These are phyloP conservation scores for Colletotrichum phormii DNA, from an alignment of 2,329 filamentous ascomycete species.

Conservation along the genomic window DNA sequence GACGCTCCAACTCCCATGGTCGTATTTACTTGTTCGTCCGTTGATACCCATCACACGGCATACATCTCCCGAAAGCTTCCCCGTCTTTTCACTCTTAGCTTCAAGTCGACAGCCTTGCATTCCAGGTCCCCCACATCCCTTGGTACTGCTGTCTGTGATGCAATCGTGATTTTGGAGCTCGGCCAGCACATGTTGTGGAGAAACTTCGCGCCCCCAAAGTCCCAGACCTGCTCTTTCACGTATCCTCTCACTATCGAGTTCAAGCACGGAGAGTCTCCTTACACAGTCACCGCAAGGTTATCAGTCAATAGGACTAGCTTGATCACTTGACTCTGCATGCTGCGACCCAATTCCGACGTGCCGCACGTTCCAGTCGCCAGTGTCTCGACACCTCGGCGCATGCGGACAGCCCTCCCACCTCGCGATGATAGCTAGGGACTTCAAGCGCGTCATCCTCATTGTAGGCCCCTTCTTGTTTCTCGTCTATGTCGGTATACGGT, in stretches of 20 bases:
- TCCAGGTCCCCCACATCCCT: slow-evolving; percentile 10
- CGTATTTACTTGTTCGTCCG: background rate
- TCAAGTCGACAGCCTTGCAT: background rate
- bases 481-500: slow-evolving; percentile 42
- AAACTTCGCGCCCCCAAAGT: background rate
- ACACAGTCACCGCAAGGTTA: background rate
- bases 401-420: background rate
- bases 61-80: background rate
- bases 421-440: slow-evolving; percentile 48
- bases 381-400: background rate
- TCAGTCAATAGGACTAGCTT: background rate
- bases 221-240: background rate
- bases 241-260: background rate
- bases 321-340: background rate
- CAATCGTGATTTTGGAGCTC: slow-evolving; percentile 9
- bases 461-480: slow-evolving; percentile 45
- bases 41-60: slow-evolving; percentile 12
- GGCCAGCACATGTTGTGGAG: background rate
- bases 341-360: background rate
- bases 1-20: slow-evolving; percentile 8
- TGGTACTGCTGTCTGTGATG: slow-evolving; percentile 5
- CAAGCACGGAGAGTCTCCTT: background rate
- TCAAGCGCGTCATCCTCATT: slow-evolving; percentile 46
- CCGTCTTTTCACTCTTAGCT: background rate
- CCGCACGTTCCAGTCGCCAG: background rate